phyloP scores from a whole-genome alignment of 202 grass and related monocot genomes.

The Eragrostis tef region DNA sequence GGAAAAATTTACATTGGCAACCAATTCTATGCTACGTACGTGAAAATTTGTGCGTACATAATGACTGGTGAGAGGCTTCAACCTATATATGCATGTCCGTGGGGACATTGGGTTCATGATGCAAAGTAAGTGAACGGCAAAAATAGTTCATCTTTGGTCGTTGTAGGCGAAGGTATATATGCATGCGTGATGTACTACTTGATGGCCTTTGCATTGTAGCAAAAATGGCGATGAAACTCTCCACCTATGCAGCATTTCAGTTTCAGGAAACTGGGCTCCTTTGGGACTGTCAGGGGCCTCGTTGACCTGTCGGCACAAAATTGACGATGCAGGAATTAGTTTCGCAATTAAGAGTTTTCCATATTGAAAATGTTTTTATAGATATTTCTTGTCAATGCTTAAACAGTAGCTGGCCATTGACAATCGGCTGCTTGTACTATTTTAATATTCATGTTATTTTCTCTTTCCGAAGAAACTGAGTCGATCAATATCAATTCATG shows the following conservation, averaged over 20 bases:
- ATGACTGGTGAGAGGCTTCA: neutral
- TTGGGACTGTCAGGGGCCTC: constrained; percentile 76
- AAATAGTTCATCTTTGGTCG: neutral
- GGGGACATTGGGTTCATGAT: neutral
- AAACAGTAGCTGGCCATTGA: neutral
- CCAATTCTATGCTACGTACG: constrained; percentile 1
- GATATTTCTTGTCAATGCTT: neutral
- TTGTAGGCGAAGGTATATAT: too few relatives aligned
- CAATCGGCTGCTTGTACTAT: neutral
- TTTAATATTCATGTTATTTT: neutral
- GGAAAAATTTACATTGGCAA: constrained; percentile 33
- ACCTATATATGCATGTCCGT: neutral
- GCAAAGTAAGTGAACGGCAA: constrained; percentile 41
- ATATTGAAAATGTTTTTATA: neutral
- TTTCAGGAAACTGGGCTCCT: constrained; percentile 84
- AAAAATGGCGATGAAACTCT: constrained; percentile 82
- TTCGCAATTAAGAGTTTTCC: neutral
- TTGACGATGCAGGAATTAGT: neutral
- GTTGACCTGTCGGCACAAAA: constrained; percentile 55
- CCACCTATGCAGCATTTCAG: constrained; percentile 80
- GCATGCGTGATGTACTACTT: constrained; percentile 32
- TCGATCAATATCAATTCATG: neutral
- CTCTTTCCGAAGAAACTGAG: neutral
- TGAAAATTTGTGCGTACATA: constrained; percentile 8
- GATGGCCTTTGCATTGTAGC: constrained; percentile 65